Evolutionary conservation across 179 eudicot genomes (phyloP).

Genomic region (Gypsophila paniculata): DNA sequence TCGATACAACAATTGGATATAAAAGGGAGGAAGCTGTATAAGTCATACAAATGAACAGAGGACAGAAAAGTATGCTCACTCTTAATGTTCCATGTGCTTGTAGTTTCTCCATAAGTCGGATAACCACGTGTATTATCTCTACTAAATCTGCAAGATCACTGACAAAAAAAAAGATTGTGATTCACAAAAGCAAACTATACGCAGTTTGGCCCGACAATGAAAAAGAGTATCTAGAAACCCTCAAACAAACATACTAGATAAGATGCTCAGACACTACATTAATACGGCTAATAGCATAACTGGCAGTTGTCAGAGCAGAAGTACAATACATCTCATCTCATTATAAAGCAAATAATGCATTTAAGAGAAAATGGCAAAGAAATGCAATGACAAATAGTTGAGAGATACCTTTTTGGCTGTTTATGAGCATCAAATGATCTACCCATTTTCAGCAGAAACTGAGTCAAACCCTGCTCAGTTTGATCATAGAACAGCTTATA

Average conservation of each 20-base stretch:
- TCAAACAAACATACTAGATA: not conserved
- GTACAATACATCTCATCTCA: no score
- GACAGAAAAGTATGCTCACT: slow-evolving; percentile 39
- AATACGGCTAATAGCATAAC: no score
- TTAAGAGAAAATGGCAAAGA: not conserved
- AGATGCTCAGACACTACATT: no score
- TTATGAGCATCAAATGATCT: slow-evolving; percentile 81
- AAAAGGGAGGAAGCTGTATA: not conserved
- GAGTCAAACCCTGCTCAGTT: slow-evolving; percentile 97
- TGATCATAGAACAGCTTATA: slow-evolving; percentile 97
- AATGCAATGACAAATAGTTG: not conserved
- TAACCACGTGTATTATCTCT: slow-evolving; percentile 65
- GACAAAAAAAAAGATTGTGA: slow-evolving; percentile 21
- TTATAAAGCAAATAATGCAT: slow-evolving; percentile 15
- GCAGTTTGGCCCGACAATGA: not conserved
- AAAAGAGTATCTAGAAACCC: not conserved
- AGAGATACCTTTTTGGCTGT: slow-evolving; percentile 76
- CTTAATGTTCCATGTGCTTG: slow-evolving; percentile 83
- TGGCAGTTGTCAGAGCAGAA: no score
- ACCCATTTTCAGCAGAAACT: slow-evolving; percentile 69
- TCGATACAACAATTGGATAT: not conserved
- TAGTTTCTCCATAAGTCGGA: slow-evolving; percentile 86
- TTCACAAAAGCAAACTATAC: no score
- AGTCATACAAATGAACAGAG: slow-evolving; percentile 8
- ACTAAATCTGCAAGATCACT: slow-evolving; percentile 92